Base-by-base conservation (phyloP, 345 rosid species). In the Triadica sebifera region DNA sequence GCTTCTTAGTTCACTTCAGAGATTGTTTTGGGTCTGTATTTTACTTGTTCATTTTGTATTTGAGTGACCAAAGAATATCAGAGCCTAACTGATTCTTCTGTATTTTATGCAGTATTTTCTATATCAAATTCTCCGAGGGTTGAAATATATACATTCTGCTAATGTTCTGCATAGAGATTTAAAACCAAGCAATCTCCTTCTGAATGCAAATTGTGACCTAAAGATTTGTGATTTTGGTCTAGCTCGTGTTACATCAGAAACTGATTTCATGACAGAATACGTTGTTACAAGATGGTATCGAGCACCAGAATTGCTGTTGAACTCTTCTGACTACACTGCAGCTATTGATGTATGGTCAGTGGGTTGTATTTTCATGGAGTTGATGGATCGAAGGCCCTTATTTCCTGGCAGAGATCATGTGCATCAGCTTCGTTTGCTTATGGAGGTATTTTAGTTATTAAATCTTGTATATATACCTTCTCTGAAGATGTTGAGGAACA, bases 331-430 rank as follows among this genome's bases (percentile, higher is more conserved):
- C 74, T 94, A 92, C 68, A 92, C 95, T 15, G 82, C 91, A 56
- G 95, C 98, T 16, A 96, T 96, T 69, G 99, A 96, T 87, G 92
- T 96, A 24, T 96, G 99, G 99, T 93, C 98, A 57, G 99, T 93
- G 46, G 98, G 98, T 50, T 94, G 98, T 75, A 83, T 94, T 69
- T 94, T 92, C 78, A 85, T 92, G 94, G 98, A 94, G 79, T 59
- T 89, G 82, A 78, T 91, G 85, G 90, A 85, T 78, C 85, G 97
- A 55, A 77, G 84, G 79, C 95, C 98, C n/a, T 71, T 94, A 67
- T 94, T 94, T 83, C 97, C 97, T 20, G 98, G 98, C 53, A 82
- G 91, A 64, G 93, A 94, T 79, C 93, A 86, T 49, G 97, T 82
- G 72, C 95, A 92, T 65, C 98, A 92, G 86, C 86, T 94, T 53